phyloP scores from a whole-genome alignment of 441 rosid species.

The Pelargonium australe region DNA sequence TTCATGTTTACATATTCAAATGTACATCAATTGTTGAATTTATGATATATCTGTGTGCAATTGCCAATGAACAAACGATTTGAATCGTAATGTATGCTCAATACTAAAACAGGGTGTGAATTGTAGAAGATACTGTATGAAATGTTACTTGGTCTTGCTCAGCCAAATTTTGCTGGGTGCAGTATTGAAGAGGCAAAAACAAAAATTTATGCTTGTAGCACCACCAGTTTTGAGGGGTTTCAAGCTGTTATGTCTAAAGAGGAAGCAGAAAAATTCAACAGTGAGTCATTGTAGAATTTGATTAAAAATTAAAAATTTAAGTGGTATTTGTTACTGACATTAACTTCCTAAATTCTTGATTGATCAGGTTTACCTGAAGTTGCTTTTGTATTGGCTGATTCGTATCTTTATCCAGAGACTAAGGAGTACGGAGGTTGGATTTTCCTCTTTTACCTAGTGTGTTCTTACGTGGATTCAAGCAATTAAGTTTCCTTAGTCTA shows the following conservation, averaged over 20 bases:
- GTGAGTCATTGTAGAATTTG: no score
- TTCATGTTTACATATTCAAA: neutral
- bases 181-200: slow-evolving; percentile 79
- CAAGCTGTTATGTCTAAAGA: slow-evolving; percentile 84
- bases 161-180: slow-evolving; percentile 19
- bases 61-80: neutral
- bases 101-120: neutral
- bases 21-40: no score
- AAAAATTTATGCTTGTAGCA: slow-evolving; percentile 88
- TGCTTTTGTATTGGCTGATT: no score
- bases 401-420: no score
- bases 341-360: no score
- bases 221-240: slow-evolving; percentile 84
- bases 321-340: no score
- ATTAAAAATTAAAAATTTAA: no score
- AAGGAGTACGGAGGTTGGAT: no score
- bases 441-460: no score
- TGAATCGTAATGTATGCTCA: neutral
- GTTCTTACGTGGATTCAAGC: neutral
- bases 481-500: neutral
- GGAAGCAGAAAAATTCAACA: no score
- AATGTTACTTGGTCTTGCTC: slow-evolving; percentile 7
- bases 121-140: neutral
- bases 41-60: no score
- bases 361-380: no score